Conservation (phyloP, 1,284 basidiomycete species). For the Naganishia sp. region DNA sequence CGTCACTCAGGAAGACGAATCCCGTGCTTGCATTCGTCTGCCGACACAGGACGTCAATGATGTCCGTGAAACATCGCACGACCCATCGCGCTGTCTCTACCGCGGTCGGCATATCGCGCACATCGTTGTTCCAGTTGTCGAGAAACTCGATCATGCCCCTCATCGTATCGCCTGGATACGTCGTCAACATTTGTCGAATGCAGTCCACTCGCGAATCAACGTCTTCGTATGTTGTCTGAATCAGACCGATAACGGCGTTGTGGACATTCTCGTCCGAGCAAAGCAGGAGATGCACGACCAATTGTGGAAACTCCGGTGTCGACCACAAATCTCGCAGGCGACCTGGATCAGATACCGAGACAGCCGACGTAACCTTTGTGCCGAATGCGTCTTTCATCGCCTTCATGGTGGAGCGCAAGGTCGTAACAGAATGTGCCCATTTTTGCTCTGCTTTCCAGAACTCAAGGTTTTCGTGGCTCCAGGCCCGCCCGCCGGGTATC, state of each 20-base stretch:
- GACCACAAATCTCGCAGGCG: conserved; percentile 61
- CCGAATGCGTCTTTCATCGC: conserved; percentile 65
- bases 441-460: conserved; percentile 45
- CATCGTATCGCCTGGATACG: conserved; percentile 66
- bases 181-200: conserved; percentile 71
- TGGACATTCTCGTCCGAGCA: conserved; percentile 77
- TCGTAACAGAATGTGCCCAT: conserved; percentile 45
- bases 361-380: conserved; percentile 63
- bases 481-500: conserved; percentile 55
- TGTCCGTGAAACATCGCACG: conserved; percentile 85
- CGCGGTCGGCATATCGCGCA: conserved; percentile 60
- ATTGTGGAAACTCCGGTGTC: conserved; percentile 59
- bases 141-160: conserved; percentile 70
- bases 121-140: conserved; percentile 64
- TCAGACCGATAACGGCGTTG: conserved; percentile 68
- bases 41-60: conserved; percentile 81
- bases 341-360: conserved; percentile 59
- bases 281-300: conserved; percentile 68
- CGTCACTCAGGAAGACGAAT: conserved; percentile 64
- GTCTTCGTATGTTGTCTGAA: conserved; percentile 80
- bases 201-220: conserved; percentile 82
- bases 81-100: conserved; percentile 81
- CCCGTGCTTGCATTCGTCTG: conserved; percentile 37
- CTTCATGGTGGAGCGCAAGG: conserved; percentile 63
- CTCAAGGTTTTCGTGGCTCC: conserved; percentile 45